Base-by-base conservation (phyloP, 805 yeast genomes). In the Debaryomyces maramus region DNA sequence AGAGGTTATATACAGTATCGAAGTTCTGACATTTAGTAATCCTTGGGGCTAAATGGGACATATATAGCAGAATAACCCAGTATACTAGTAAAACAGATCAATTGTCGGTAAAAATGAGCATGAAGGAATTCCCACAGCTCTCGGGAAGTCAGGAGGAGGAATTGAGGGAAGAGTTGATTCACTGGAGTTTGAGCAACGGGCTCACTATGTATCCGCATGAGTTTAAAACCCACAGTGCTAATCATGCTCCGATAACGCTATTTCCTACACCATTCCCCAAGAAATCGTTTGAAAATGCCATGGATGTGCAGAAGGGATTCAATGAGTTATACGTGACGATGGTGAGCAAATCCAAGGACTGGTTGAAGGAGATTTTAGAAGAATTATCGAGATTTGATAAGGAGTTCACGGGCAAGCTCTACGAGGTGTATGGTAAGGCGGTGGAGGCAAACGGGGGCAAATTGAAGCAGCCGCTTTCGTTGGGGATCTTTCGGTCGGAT, bases 401-500 rank as follows among this genome's bases (percentile, higher is more conserved):
- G 21, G 88, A 79, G 20, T 93, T 93, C 67, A 90, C 97, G 0
- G 93, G 93, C 0, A 84, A 74, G 57, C 65, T 93, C 30, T 83
- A 81, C 70, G 73, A 77, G 13, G 66, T 83, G 21, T 80, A 87
- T 58, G 33, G 66, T 36, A 58, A 67, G 46, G 81, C 86, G 1
- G 44, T 63, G 22, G 55, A 70, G 23, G 58, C 60, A 32, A 80
- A 83, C 1, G 54, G 56, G 16, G 63, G 65, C 5, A 48, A 55
- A 16, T 66, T 81, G 27, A 65, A 63, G 2, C 96, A 86, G 56
- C 78, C 81, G 1, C 69, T 87, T 26, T 77, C 89, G 0, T 70
- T 90, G 32, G 98, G 97, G 0, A 62, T 93, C 7, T 90, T 89
- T 61, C 77, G 99, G 59, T 84, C 95, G 0, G 99, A 93, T 56